Base-by-base conservation (phyloP, 108 stramenopile genomes). In the Skeletonema menzelii region DNA sequence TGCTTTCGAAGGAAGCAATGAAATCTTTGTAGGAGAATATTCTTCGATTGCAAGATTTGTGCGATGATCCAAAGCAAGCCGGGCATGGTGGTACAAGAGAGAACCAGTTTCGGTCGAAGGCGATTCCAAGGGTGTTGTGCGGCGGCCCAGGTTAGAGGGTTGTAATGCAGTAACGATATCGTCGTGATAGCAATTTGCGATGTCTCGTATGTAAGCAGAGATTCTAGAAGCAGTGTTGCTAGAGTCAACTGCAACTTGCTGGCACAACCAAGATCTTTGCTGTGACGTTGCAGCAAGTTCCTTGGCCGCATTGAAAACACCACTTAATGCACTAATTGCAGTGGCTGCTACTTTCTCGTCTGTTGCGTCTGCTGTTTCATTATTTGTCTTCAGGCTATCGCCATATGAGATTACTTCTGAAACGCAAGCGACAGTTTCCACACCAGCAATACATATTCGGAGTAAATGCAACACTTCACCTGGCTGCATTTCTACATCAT, bases 111-210 rank as follows among this genome's bases (percentile, higher is more conserved):
- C 63, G 15, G 31, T 46, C 40, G 58, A 34, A 53, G 74, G 26
- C 31, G 30, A 19, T 20, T 26, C 8, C 22, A 10, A 22, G 49
- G 49, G 8, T 53, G 49, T 22, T 15, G 19, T 8, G 10, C 59
- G 62, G 20, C 42, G 63, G 27, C 68, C 20, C 42, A 82, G 38
- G 30, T 73, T 65, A 19, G 80, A 71, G 53, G 68, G 67, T 57
- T 75, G 58, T n/a, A 71, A 75, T 56, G 57, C 32, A 24, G 62
- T 64, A n/a, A 65, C 66, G 70, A 82, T 75, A 60, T 82, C 80
- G 8, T 82, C 80, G 11, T 65, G 65, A 32, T 75, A 56, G 4
- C 47, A 55, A 19, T 67, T 58, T 28, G 57, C n/a, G 13, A 44
- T 37, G 34, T 34, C 53, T 24, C 63, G 65, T 17, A 66, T 66